Conservation (phyloP, 2,329 filamentous ascomycete species). For the Diaporthe sp. region DNA sequence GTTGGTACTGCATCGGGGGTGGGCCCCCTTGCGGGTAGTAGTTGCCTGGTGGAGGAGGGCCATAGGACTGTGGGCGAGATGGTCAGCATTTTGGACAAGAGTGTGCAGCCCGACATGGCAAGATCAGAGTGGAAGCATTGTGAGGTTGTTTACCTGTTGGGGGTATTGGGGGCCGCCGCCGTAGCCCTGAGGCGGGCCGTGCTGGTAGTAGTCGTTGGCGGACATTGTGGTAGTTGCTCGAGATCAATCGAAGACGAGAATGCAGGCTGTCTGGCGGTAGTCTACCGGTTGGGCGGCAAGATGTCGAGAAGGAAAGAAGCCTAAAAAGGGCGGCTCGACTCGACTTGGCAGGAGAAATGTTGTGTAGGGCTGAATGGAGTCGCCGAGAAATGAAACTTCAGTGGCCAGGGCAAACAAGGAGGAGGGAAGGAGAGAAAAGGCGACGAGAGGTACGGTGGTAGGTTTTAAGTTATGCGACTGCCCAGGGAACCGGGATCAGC, state of each 20-base stretch:
- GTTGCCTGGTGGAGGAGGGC: slow-evolving; percentile 45
- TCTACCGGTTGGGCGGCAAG: slow-evolving; percentile 30
- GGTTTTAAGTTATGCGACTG: slow-evolving; percentile 33
- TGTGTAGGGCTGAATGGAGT: slow-evolving; percentile 17
- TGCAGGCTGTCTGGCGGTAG: background rate
- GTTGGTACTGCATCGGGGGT: slow-evolving; percentile 60
- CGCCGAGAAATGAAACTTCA: slow-evolving; percentile 32
- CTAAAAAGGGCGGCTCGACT: background rate
- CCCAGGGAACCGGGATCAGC: slow-evolving; percentile 22
- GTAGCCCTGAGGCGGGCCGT: slow-evolving; percentile 47
- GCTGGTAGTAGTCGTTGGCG: slow-evolving; percentile 52
- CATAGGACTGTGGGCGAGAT: slow-evolving; percentile 50
- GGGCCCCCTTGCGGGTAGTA: slow-evolving; percentile 57
- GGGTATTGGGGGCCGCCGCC: slow-evolving; percentile 56
- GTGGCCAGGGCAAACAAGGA: slow-evolving; percentile 25
- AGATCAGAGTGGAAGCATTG: slow-evolving; percentile 13
- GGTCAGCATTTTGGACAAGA: slow-evolving; percentile 14
- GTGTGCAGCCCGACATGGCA: background rate
- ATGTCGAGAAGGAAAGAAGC: slow-evolving; percentile 6
- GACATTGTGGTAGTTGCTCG: slow-evolving; percentile 47
- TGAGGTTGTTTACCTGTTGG: slow-evolving; percentile 51
- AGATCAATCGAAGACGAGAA: background rate
- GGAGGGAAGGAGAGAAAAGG: slow-evolving; percentile 18
- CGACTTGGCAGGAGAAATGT: slow-evolving; percentile 28
- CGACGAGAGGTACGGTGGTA: slow-evolving; percentile 21